Evolutionary conservation across 140 eudicot species (phyloP).

Genomic region (Erigeron philadelphicus): DNA sequence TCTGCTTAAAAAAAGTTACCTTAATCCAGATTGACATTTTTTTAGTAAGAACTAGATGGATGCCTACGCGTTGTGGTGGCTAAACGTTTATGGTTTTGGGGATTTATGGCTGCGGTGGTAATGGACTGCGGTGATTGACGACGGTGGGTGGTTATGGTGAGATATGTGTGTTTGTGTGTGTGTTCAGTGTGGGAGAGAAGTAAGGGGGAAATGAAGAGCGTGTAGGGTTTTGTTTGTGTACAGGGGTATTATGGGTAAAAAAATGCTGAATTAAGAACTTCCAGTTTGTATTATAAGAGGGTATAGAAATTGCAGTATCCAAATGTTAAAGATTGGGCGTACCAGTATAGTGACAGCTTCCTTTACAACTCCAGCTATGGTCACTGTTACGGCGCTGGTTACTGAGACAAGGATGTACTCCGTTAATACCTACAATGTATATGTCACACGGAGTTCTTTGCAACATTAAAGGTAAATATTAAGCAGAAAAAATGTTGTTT

Average conservation of each 20-base stretch:
- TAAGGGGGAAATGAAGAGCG: too few relatives aligned
- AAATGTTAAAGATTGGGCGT: conserved; percentile 19
- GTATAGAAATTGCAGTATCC: background rate
- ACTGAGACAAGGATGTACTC: conserved; percentile 90
- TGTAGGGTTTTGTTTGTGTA: too few relatives aligned
- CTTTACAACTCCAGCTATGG: conserved; percentile 96
- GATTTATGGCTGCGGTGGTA: too few relatives aligned
- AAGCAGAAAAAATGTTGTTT: background rate
- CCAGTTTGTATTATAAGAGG: too few relatives aligned
- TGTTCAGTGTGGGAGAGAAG: too few relatives aligned
- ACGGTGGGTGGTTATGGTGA: too few relatives aligned
- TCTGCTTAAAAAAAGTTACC: background rate
- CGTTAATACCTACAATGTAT: conserved; percentile 69
- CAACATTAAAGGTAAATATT: background rate
- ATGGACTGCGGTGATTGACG: too few relatives aligned
- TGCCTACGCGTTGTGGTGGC: too few relatives aligned
- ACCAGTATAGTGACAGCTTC: conserved; percentile 96
- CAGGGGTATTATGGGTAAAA: too few relatives aligned
- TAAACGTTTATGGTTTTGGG: too few relatives aligned
- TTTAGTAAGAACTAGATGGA: background rate
- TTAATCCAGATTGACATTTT: background rate
- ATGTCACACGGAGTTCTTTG: background rate
- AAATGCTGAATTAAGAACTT: too few relatives aligned
- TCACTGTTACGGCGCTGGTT: conserved; percentile 93
- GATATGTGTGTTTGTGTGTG: too few relatives aligned